Percentiles rank a stretch among this genome's conserved stretches.
phyloP scores from a whole-genome alignment of 345 rosid genomes.

The Lepidium aucheri region DNA sequence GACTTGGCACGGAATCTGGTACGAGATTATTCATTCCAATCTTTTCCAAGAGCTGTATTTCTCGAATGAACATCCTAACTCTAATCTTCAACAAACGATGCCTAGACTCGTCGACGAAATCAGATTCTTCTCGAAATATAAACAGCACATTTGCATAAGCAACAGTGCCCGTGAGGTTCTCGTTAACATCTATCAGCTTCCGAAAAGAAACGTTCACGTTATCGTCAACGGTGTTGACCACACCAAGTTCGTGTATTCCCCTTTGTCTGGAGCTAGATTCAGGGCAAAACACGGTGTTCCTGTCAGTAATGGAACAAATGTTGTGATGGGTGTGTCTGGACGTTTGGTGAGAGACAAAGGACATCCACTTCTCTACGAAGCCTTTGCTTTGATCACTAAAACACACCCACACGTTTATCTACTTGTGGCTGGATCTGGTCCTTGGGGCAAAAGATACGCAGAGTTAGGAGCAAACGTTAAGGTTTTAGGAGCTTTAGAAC shows the following conservation, averaged over 20 bases:
- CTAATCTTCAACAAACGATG: slow-evolving; percentile 52
- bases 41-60: slow-evolving; percentile 50
- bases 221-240: slow-evolving; percentile 73
- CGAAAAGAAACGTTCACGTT: slow-evolving; percentile 45
- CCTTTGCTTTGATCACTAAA: slow-evolving; percentile 35
- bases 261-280: slow-evolving; percentile 32
- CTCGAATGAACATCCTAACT: neutral
- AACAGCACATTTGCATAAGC: slow-evolving; percentile 62
- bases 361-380: slow-evolving; percentile 57
- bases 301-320: slow-evolving; percentile 10
- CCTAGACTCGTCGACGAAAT: slow-evolving; percentile 52
- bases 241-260: slow-evolving; percentile 35
- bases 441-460: slow-evolving; percentile 53
- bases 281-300: slow-evolving; percentile 38
- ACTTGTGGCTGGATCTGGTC: slow-evolving; percentile 73
- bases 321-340: slow-evolving; percentile 72
- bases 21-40: slow-evolving; percentile 70
- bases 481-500: slow-evolving; percentile 48
- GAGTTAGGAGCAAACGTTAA: slow-evolving; percentile 49
- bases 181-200: slow-evolving; percentile 53
- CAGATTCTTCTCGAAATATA: slow-evolving; percentile 49
- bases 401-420: slow-evolving; percentile 32
- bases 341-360: slow-evolving; percentile 71
- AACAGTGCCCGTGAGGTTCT: slow-evolving; percentile 54
- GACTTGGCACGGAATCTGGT: slow-evolving; percentile 79